A percentile compares a stretch with the other conserved stretches of the same genome.
phyloP scores from a whole-genome alignment of 805 yeast species.

The Suhomyces pyralidae region DNA sequence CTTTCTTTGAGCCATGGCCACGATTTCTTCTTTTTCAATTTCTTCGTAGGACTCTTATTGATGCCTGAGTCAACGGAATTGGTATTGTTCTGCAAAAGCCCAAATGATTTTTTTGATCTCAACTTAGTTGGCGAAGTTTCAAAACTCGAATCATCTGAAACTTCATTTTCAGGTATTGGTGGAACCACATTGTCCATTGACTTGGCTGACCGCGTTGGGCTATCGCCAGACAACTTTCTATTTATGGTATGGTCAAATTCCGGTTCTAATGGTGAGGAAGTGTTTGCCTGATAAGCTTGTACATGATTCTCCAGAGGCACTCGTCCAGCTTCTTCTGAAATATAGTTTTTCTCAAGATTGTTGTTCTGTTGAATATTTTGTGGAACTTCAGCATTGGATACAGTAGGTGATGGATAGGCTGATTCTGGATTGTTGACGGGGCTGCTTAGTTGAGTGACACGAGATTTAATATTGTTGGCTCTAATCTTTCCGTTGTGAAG shows the following conservation, averaged over 20 bases:
- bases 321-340: not conserved
- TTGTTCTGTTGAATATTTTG: not conserved
- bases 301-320: not conserved
- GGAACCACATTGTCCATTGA: constrained; percentile 5
- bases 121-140: constrained; percentile 13
- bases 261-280: not conserved
- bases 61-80: constrained; percentile 1
- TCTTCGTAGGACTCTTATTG: constrained; percentile 13
- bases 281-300: not conserved
- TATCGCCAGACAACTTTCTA: not conserved
- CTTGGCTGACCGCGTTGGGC: not conserved
- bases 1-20: constrained; percentile 42
- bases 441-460: not conserved
- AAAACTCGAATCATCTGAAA: constrained; percentile 8
- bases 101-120: constrained; percentile 13
- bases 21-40: constrained; percentile 34
- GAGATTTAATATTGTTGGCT: not conserved
- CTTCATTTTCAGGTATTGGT: constrained; percentile 6
- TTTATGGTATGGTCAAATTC: not conserved
- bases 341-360: not conserved
- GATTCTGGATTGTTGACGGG: not conserved
- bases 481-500: not conserved
- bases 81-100: constrained; percentile 10
- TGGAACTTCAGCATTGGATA: not conserved
- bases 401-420: constrained; percentile 8